phyloP scores from a whole-genome alignment of 148 eudicot genomes.

The Linanthus parryae region DNA sequence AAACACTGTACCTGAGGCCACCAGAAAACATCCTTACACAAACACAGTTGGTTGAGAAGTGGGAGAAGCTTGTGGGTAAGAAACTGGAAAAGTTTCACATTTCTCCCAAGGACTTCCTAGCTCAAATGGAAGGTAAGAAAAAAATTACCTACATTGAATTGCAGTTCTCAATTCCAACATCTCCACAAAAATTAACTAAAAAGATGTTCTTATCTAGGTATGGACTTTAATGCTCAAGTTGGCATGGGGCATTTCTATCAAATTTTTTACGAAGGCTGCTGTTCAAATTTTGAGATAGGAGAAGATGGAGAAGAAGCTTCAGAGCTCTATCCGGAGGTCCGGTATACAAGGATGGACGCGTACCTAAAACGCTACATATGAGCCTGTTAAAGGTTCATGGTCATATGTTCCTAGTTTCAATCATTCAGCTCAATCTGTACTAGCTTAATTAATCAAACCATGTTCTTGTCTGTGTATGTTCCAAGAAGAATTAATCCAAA shows the following conservation, averaged over 20 bases:
- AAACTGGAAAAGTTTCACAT: slow-evolving; percentile 17
- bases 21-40: slow-evolving; percentile 30
- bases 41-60: slow-evolving; percentile 18
- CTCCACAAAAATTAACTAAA: neutral
- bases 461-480: too few species aligned
- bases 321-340: slow-evolving; percentile 38
- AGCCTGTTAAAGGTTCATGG: too few species aligned
- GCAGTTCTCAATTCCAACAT: neutral
- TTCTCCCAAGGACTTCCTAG: slow-evolving; percentile 25
- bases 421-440: too few species aligned
- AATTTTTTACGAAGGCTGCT: slow-evolving; percentile 53
- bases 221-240: slow-evolving; percentile 33
- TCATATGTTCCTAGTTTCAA: too few species aligned
- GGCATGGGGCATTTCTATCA: slow-evolving; percentile 54
- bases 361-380: slow-evolving; percentile 31
- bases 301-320: slow-evolving; percentile 44
- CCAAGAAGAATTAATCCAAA: too few species aligned
- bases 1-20: slow-evolving; percentile 25
- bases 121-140: slow-evolving; percentile 21
- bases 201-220: slow-evolving; percentile 23
- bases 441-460: too few species aligned
- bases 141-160: neutral
- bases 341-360: slow-evolving; percentile 29
- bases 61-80: slow-evolving; percentile 35
- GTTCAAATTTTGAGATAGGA: slow-evolving; percentile 37